phyloP scores from a whole-genome alignment of 441 rosid genomes.

The Populus hybrid region DNA sequence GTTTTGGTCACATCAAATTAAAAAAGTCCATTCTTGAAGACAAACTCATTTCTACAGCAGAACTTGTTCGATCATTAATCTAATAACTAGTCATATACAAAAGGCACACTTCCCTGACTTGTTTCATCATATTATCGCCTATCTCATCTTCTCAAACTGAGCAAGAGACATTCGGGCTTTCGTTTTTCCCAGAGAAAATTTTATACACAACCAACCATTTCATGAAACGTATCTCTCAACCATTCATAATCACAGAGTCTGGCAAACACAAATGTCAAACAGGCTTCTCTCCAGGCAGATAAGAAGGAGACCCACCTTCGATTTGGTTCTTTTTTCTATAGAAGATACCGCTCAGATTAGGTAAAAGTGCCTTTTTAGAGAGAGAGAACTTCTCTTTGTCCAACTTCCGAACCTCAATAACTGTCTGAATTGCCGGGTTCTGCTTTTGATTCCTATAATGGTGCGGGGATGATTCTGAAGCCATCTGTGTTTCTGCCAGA shows the following conservation, averaged over 20 bases:
- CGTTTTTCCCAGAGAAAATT: slow-evolving; percentile 24
- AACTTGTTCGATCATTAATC: slow-evolving; percentile 21
- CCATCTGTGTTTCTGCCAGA: slow-evolving; percentile 62
- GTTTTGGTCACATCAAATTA: neutral
- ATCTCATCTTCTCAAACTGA: slow-evolving; percentile 17
- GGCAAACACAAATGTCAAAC: slow-evolving; percentile 24
- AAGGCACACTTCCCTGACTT: slow-evolving; percentile 19
- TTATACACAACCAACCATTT: slow-evolving; percentile 25
- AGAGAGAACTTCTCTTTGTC: slow-evolving; percentile 56
- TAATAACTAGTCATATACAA: slow-evolving; percentile 20
- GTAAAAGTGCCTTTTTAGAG: slow-evolving; percentile 63
- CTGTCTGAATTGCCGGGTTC: slow-evolving; percentile 38
- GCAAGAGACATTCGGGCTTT: slow-evolving; percentile 13
- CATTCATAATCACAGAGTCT: slow-evolving; percentile 20
- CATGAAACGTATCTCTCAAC: slow-evolving; percentile 21
- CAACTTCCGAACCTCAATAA: slow-evolving; percentile 40
- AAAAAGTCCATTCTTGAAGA: neutral
- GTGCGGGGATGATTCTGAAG: slow-evolving; percentile 60
- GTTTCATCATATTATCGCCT: slow-evolving; percentile 21
- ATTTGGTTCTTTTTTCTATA: slow-evolving; percentile 76
- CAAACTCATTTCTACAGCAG: slow-evolving; percentile 16
- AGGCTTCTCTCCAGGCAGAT: slow-evolving; percentile 69
- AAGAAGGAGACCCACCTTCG: slow-evolving; percentile 86
- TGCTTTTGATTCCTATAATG: slow-evolving; percentile 53
- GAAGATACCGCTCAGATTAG: slow-evolving; percentile 73